Evolutionary conservation across 1,284 basidiomycete genomes (phyloP).

Genomic region (Pholiota adiposa): DNA sequence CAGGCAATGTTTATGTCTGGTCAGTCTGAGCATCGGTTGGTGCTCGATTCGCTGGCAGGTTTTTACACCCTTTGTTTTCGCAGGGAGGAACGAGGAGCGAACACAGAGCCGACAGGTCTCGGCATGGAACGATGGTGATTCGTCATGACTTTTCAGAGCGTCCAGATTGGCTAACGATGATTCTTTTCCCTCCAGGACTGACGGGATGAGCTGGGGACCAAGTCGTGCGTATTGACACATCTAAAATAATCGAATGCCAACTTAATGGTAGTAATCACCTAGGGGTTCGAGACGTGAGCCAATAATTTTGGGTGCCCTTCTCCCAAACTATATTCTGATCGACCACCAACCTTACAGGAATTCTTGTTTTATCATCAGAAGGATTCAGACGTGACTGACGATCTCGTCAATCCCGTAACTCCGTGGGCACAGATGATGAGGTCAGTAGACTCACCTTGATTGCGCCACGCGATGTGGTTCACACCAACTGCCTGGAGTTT

Average conservation of each 20-base stretch:
- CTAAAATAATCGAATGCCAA: constrained; percentile 8
- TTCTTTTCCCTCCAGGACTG: constrained; percentile 56
- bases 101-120: constrained; percentile 75
- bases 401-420: constrained; percentile 64
- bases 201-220: constrained; percentile 83
- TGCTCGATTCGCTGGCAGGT: background rate
- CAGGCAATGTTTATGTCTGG: constrained; percentile 84
- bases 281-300: constrained; percentile 73
- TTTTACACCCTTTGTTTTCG: background rate
- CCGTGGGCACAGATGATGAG: constrained; percentile 79
- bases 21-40: constrained; percentile 21
- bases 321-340: constrained; percentile 18
- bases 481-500: constrained; percentile 14
- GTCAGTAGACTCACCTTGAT: constrained; percentile 38
- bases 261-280: constrained; percentile 18
- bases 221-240: constrained; percentile 48
- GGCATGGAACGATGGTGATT: constrained; percentile 81
- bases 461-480: constrained; percentile 16
- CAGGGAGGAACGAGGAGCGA: constrained; percentile 78
- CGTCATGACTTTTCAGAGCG: constrained; percentile 11
- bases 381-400: constrained; percentile 67
- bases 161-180: background rate
- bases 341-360: constrained; percentile 49
- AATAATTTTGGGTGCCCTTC: constrained; percentile 13
- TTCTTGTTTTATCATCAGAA: constrained; percentile 85